Evolutionary conservation across 2,329 filamentous ascomycete genomes (phyloP).

Genomic region (Colletotrichum caudatum): DNA sequence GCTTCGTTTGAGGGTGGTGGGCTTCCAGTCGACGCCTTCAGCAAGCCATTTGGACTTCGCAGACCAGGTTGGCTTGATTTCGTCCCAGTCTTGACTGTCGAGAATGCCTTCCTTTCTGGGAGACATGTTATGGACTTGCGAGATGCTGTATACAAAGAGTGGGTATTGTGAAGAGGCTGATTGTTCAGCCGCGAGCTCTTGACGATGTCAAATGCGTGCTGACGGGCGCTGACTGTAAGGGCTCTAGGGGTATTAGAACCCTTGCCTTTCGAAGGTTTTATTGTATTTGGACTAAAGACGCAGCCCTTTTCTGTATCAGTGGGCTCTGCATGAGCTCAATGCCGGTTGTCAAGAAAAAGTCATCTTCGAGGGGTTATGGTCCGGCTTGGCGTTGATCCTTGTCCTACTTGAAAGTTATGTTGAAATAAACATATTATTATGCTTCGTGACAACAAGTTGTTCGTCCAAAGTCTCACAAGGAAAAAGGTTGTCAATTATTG

Average conservation of each 20-base stretch:
- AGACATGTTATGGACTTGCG: conserved; percentile 46
- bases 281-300: conserved; percentile 15
- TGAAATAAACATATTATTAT: background rate
- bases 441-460: background rate
- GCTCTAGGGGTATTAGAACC: conserved; percentile 6
- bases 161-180: background rate
- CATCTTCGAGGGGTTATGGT: background rate
- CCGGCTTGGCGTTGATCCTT: conserved; percentile 25
- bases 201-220: conserved; percentile 15
- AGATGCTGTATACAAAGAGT: background rate
- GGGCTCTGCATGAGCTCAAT: background rate
- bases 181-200: conserved; percentile 4
- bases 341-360: background rate
- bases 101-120: conserved; percentile 49
- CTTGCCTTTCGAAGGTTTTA: conserved; percentile 6
- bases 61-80: conserved; percentile 45
- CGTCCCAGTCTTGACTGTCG: conserved; percentile 52
- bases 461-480: conserved; percentile 36
- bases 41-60: conserved; percentile 43
- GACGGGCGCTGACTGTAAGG: conserved; percentile 2
- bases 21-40: conserved; percentile 47
- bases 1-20: conserved; percentile 41
- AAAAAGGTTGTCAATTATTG: background rate
- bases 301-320: conserved; percentile 24
- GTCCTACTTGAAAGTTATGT: background rate